Evolutionary conservation across 345 rosid species (phyloP), one percentile per base, ranked within the genome.

Genomic region (Citrus medica): DNA sequence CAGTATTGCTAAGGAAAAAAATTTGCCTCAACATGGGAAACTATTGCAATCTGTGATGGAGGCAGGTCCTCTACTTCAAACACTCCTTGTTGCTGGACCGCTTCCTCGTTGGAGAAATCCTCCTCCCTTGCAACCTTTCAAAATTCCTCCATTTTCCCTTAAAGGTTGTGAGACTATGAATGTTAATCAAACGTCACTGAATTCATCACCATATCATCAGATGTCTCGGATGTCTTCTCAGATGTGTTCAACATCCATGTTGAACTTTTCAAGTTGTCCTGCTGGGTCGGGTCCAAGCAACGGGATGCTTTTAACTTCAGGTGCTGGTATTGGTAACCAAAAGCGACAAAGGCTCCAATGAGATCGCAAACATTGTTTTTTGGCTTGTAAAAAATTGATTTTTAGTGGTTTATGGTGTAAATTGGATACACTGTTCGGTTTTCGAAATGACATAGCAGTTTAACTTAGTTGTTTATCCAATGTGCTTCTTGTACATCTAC

Each of bases 101-200:
- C 92, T 97, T 63, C 99, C 99, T 16, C 82, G 79, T 80, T 97
- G 99, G 98, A 85, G 97, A 73, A 94, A 97, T 58, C 99, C 98
- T n/a, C 99, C 99, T 25, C 92, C 97, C 42, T 27, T 87, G 72
- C 90, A 90, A 22, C 55, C 88, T 1, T 84, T 92, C 77, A 90
- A 86, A 79, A 86, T 89, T 67, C 97, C 92, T 1, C 85, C 87
- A 3, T 84, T 90, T 80, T 83, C 90, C 3, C 83, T 86, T 62
- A 82, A 84, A 35, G 82, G 77, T 5, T 73, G 68, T 71, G 83
- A 80, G 53, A 87, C 62, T 27, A n/a, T 19, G 58, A 53, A 53
- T 17, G 60, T 48, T 33, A 53, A 13, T 51, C 68, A 70, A 17
- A 86, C 76, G 68, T 71, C 85, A 46, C 2, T 76, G 27, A 76